A percentile compares a stretch with the other conserved stretches of the same genome.
Evolutionary conservation across 768 basidiomycete genomes (phyloP).

Genomic region (Peribolospora baueri): DNA sequence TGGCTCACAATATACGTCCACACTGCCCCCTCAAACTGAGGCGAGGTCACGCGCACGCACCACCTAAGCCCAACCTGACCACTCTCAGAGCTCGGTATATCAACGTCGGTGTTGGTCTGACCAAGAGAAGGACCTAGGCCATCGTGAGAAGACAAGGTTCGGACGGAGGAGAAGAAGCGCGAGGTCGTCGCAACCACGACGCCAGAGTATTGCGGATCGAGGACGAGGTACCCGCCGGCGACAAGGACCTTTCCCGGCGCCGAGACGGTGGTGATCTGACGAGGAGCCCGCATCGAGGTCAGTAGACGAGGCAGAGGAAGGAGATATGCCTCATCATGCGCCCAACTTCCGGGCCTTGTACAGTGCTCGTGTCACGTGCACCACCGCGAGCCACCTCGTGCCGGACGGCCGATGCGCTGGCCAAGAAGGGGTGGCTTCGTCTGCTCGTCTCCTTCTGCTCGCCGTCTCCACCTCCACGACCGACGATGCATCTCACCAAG

Average conservation of each 20-base stretch:
- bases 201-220: constrained; percentile 64
- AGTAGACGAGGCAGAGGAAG: background rate
- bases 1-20: constrained; percentile 35
- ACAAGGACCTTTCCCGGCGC: constrained; percentile 85
- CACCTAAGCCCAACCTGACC: too few relatives aligned
- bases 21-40: constrained; percentile 59
- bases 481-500: too few relatives aligned
- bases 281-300: background rate
- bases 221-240: constrained; percentile 89
- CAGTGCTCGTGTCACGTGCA: too few relatives aligned
- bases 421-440: too few relatives aligned
- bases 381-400: too few relatives aligned
- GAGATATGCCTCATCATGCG: too few relatives aligned
- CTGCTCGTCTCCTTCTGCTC: too few relatives aligned
- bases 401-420: too few relatives aligned
- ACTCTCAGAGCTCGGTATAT: too few relatives aligned
- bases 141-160: constrained; percentile 11
- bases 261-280: constrained; percentile 43
- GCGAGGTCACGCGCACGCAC: constrained; percentile 37
- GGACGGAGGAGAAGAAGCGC: constrained; percentile 67
- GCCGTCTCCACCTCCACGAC: too few relatives aligned
- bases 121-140: background rate
- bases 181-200: constrained; percentile 77
- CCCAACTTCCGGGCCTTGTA: background rate
- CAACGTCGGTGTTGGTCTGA: too few relatives aligned